Base-by-base conservation (phyloP, 2,329 filamentous ascomycete genomes). In the Didymella segeticola region DNA sequence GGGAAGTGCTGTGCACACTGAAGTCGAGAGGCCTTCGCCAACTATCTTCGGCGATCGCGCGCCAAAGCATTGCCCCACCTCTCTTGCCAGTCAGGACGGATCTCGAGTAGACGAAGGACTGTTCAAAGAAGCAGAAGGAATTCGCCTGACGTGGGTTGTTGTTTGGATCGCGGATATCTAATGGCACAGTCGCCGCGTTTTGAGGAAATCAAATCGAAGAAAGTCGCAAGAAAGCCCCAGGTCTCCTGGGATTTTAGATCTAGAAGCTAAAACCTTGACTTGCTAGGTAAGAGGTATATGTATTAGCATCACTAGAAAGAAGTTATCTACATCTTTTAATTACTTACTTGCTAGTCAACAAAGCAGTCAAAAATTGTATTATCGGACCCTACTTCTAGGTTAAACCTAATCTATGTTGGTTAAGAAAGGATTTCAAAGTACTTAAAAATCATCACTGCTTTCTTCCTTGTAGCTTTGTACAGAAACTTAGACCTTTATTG, bases 1-100 rank as follows among this genome's bases (percentile, higher is more conserved):
- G 31, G 25, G 26, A 2, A n/a, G 45, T 30, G 27, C 29, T 22
- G 19, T 23, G 46, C 11, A 55, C 33, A 27, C 15, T 50, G 30
- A 55, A 30, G 25, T 55, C 26, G 52, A 50, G 45, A 14, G 52
- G 52, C 33, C 34, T 55, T 34, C 26, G 20, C 52, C 52, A 49
- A 22, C 46, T 55, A 22, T 39, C 46, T 23, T 45, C 22, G 27
- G 46, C 36, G 19, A 55, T 55, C 23, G 45, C 39, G 22, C 39
- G 31, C 38, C 33, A 53, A 29, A 46, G 39, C 39, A 43, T 43
- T 43, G 27, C 12, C 27, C 14, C 19, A 22, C 26, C 31, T 22
- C 22, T 43, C 39, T 43, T 30, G 14, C 23, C 34, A 7, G 26
- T 43, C 27, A 17, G 15, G 2, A 22, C 26, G 26, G n/a, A 42